Conservation (phyloP, 2,329 filamentous ascomycete genomes). For the Calonectria leucothoes region DNA sequence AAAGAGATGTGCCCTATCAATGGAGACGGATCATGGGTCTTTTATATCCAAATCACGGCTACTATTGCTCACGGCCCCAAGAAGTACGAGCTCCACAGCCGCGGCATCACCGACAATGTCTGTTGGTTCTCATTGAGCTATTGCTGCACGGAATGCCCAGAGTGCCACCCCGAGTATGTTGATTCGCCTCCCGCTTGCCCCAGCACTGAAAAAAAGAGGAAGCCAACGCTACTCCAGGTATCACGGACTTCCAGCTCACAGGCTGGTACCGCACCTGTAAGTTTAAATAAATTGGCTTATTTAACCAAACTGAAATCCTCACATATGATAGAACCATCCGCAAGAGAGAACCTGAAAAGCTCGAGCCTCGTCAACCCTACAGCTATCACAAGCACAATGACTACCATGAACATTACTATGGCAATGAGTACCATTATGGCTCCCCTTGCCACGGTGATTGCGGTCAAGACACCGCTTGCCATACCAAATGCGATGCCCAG, state of each 20-base stretch:
- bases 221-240: background rate
- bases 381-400: conserved; percentile 16
- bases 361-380: conserved; percentile 5
- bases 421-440: conserved; percentile 4
- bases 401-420: conserved; percentile 6
- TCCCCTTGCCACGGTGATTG: background rate
- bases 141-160: conserved; percentile 39
- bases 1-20: conserved; percentile 40
- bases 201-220: background rate
- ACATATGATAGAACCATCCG: background rate
- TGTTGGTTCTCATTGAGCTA: conserved; percentile 44
- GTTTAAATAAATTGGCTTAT: background rate
- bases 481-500: background rate
- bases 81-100: conserved; percentile 40
- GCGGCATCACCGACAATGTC: conserved; percentile 30
- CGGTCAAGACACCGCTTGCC: background rate
- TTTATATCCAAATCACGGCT: conserved; percentile 42
- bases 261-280: background rate
- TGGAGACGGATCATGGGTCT: conserved; percentile 41
- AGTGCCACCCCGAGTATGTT: conserved; percentile 34
- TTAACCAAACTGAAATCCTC: background rate
- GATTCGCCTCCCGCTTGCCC: background rate
- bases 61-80: conserved; percentile 34
- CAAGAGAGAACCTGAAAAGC: background rate
- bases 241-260: background rate